Evolutionary conservation across 1,284 basidiomycete species (phyloP), one percentile per base, ranked within the genome.

Genomic region (Lentinula novae-zelandiae): DNA sequence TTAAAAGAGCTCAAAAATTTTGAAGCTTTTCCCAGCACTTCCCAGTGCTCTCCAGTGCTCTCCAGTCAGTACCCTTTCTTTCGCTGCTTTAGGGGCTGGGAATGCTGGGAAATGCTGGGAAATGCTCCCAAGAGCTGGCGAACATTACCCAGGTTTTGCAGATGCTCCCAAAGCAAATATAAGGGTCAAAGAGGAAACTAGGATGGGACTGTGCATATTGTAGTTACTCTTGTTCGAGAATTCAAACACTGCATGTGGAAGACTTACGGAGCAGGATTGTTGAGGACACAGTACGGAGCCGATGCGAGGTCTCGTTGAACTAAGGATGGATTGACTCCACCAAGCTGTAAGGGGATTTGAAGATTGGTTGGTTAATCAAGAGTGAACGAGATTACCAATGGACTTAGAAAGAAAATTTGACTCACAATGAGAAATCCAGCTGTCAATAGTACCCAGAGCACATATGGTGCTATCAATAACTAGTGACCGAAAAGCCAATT

Each of bases 381-480:
- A 27, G 27, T 27, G 27, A 27, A 27, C 27, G 27, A 27, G 27
- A 27, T 3, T 27, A 27, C 22, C 22, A 2, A 22, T 22, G 22
- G 22, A 27, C 27, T 27, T 27, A 3, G 3, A 4, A 27, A 27
- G 27, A 27, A 22, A 27, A 27, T 27, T 27, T 27, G 5, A 40
- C 57, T 9, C 33, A 60, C 58, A 10, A 60, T 17, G 8, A 60
- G 38, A n/a, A 53, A 42, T 15, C 58, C 51, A 46, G 46, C 20
- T 1, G 51, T 36, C 15, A 60, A 49, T n/a, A 46, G 22, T n/a
- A 60, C 7, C 58, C 58, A 60, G 9, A 60, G 34, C 5, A 31
- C 15, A 31, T 53, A 60, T 2, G 58, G 58, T 7, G 20, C 15
- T 9, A 53, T 13, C n/a, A 53, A 22, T 13, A 60, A 51, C 51